Conservation (phyloP, 2,329 filamentous ascomycete species). For the Hirsutella thompsonii region DNA sequence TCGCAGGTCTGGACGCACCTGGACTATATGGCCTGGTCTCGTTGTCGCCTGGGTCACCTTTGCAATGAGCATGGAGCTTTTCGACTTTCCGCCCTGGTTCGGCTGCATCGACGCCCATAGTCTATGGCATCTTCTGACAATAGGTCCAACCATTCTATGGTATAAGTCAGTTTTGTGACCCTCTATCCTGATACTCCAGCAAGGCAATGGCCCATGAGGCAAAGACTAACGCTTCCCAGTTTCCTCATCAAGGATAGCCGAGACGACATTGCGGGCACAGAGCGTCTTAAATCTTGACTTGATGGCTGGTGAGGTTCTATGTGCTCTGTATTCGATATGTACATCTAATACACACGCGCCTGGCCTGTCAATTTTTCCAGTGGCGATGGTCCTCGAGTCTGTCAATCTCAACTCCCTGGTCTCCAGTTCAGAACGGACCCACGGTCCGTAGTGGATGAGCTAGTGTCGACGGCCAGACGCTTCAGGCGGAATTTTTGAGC, state of each 20-base stretch:
- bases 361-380: no score
- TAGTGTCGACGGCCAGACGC: no score
- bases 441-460: no score
- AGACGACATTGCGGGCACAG: conserved; percentile 59
- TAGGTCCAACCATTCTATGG: conserved; percentile 77
- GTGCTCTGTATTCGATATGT: background rate
- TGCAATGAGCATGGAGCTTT: conserved; percentile 89
- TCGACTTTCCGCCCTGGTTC: conserved; percentile 80
- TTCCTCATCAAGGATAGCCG: conserved; percentile 78
- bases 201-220: no score
- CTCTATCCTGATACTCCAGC: no score
- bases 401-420: no score
- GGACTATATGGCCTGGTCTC: conserved; percentile 82
- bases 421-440: no score
- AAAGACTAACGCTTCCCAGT: conserved; percentile 30
- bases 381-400: no score
- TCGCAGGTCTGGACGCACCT: conserved; percentile 54
- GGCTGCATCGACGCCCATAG: conserved; percentile 86
- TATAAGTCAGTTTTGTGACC: conserved; percentile 66
- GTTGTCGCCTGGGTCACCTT: conserved; percentile 85
- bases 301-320: no score
- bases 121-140: conserved; percentile 90
- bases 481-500: no score
- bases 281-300: conserved; percentile 51
- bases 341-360: background rate